phyloP scores from a whole-genome alignment of 164 flowering plant species.

The Buxus sempervirens region DNA sequence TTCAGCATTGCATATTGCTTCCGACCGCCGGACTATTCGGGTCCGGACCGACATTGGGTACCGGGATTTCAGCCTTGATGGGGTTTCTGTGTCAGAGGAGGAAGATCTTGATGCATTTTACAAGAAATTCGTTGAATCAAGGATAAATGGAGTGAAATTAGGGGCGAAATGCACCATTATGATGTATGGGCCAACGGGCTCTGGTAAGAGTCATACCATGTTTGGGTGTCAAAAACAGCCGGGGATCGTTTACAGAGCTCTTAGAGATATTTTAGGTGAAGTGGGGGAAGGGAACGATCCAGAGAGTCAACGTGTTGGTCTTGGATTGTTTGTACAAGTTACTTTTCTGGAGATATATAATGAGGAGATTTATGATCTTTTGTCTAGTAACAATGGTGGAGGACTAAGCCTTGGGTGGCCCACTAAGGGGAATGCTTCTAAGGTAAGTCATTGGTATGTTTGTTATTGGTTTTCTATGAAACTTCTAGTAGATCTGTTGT shows the following conservation, averaged over 20 bases:
- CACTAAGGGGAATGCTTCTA: slow-evolving; percentile 75
- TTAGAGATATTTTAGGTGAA: slow-evolving; percentile 72
- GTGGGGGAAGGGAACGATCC: slow-evolving; percentile 33
- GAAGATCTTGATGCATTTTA: slow-evolving; percentile 83
- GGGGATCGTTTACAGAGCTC: slow-evolving; percentile 81
- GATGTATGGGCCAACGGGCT: slow-evolving; percentile 99
- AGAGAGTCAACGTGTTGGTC: slow-evolving; percentile 20
- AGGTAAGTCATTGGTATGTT: slow-evolving; percentile 40
- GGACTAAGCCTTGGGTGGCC: slow-evolving; percentile 70
- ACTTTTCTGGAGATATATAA: slow-evolving; percentile 94
- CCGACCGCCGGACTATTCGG: slow-evolving; percentile 44
- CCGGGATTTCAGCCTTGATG: slow-evolving; percentile 86
- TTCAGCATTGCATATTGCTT: slow-evolving; percentile 51
- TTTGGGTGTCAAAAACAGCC: slow-evolving; percentile 86
- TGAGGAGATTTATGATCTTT: slow-evolving; percentile 92
- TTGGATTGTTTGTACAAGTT: slow-evolving; percentile 77
- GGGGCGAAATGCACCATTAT: slow-evolving; percentile 88
- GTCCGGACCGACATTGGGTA: slow-evolving; percentile 82
- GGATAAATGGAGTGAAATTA: slow-evolving; percentile 75
- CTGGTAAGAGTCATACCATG: slow-evolving; percentile 98
- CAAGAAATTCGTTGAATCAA: slow-evolving; percentile 66
- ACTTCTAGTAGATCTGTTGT: not conserved
- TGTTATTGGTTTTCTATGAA: slow-evolving; percentile 4
- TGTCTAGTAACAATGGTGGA: slow-evolving; percentile 62
- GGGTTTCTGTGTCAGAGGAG: slow-evolving; percentile 79